A percentile compares a stretch with the other conserved stretches of the same genome.
These are phyloP conservation scores for Coemansia sp. DNA, from an alignment of 192 early-diverging fungal species.

Conservation along the genomic window DNA sequence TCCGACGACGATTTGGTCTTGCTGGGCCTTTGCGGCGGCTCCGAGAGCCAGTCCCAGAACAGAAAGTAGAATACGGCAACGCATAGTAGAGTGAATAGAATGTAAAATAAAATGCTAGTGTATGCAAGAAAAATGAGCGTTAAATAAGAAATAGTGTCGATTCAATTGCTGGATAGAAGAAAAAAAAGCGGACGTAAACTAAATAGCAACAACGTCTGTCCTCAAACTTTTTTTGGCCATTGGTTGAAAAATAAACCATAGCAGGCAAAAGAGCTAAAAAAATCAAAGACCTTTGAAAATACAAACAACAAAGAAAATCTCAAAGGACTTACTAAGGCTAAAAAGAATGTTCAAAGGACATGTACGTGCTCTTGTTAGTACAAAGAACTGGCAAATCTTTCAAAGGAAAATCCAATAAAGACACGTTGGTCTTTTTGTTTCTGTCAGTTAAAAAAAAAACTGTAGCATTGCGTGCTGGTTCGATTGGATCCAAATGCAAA, in stretches of 20 bases:
- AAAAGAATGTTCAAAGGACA: neutral
- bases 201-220: neutral
- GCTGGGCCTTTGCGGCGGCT: neutral
- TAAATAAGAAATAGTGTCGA: neutral
- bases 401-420: neutral
- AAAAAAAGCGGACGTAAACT: neutral
- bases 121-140: neutral
- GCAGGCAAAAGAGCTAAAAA: neutral
- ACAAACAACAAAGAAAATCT: neutral
- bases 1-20: conserved; percentile 20
- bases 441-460: neutral
- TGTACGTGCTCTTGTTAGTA: neutral
- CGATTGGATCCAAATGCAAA: neutral
- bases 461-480: neutral
- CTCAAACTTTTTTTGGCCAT: neutral
- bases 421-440: neutral
- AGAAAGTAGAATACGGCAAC: neutral
- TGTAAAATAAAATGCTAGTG: neutral
- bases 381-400: neutral
- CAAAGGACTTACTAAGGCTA: neutral
- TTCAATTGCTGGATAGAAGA: neutral
- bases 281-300: neutral
- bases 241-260: neutral
- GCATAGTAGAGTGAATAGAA: neutral
- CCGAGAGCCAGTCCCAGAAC: conserved; percentile 8